Conservation (phyloP, 1,139 yeast species). For the Sugiyamaella neomexicana region DNA sequence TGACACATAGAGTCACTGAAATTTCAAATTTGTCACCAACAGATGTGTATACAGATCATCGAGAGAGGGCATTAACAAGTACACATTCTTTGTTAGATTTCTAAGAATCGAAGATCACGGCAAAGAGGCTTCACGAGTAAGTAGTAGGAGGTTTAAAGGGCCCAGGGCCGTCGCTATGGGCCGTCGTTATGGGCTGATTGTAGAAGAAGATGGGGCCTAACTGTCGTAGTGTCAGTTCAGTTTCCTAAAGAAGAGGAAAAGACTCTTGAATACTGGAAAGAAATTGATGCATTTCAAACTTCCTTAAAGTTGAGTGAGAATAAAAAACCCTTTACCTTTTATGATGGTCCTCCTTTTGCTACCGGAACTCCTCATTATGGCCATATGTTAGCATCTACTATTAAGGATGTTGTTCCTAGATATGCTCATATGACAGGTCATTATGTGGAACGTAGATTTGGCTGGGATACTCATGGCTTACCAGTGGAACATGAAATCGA, state of each 20-base stretch:
- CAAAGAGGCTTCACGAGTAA: background rate
- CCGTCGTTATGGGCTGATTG: no score
- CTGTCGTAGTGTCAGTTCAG: slow-evolving; percentile 38
- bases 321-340: slow-evolving; percentile 85
- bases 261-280: slow-evolving; percentile 78
- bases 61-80: background rate
- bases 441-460: slow-evolving; percentile 94
- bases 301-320: slow-evolving; percentile 81
- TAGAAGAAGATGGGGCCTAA: background rate
- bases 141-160: background rate
- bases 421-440: slow-evolving; percentile 97
- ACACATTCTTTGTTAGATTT: background rate
- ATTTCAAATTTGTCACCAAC: slow-evolving; percentile 7
- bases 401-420: slow-evolving; percentile 95
- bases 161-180: background rate
- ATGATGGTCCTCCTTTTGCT: slow-evolving; percentile 99
- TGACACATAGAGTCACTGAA: slow-evolving; percentile 4
- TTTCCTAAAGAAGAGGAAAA: slow-evolving; percentile 90
- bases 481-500: slow-evolving; percentile 99
- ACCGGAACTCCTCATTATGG: slow-evolving; percentile 99
- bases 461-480: slow-evolving; percentile 99
- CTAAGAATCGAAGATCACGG: background rate
- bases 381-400: slow-evolving; percentile 92
- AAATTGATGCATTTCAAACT: slow-evolving; percentile 87
- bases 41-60: background rate